These are phyloP conservation scores for Coniochaeta prunicola DNA, from an alignment of 2,329 filamentous ascomycete genomes.

Conservation along the genomic window DNA sequence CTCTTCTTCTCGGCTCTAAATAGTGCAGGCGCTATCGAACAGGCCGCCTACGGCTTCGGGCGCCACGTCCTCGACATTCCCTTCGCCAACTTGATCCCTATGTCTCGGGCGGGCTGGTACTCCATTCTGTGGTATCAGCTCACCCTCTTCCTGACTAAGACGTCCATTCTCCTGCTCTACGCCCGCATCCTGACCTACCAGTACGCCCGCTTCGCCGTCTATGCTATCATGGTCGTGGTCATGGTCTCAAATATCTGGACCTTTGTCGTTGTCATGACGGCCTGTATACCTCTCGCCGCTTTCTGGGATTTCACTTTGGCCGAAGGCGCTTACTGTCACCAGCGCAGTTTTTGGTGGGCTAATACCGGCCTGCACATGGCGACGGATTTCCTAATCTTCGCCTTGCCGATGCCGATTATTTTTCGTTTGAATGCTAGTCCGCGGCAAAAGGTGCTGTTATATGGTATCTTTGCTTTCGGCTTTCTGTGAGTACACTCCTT, in stretches of 20 bases:
- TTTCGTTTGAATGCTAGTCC: conserved; percentile 11
- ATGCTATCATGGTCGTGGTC: conserved; percentile 14
- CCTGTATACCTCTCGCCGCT: conserved; percentile 19
- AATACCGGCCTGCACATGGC: conserved; percentile 15
- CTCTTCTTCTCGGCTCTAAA: conserved; percentile 19
- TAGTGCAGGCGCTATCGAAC: conserved; percentile 12
- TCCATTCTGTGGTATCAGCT: conserved; percentile 18
- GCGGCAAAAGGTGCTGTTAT: conserved; percentile 15
- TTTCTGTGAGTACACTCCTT: conserved; percentile 10
- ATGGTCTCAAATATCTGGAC: conserved; percentile 18
- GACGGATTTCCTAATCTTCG: conserved; percentile 17
- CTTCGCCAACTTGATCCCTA: not conserved
- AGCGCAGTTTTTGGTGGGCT: conserved; percentile 7
- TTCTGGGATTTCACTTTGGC: conserved; percentile 15
- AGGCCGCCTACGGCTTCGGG: conserved; percentile 5
- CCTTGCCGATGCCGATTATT: conserved; percentile 17
- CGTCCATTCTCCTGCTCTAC: conserved; percentile 18
- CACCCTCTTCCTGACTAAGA: conserved; percentile 18
- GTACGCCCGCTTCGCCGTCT: conserved; percentile 18
- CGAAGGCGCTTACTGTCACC: conserved; percentile 13
- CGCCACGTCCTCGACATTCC: conserved; percentile 5
- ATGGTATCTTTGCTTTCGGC: conserved; percentile 17
- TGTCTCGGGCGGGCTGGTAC: conserved; percentile 14
- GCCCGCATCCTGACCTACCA: conserved; percentile 15
- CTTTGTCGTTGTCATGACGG: conserved; percentile 16